Conservation (phyloP, 371 early-diverging fungal species). For the Coemansia sp. region DNA sequence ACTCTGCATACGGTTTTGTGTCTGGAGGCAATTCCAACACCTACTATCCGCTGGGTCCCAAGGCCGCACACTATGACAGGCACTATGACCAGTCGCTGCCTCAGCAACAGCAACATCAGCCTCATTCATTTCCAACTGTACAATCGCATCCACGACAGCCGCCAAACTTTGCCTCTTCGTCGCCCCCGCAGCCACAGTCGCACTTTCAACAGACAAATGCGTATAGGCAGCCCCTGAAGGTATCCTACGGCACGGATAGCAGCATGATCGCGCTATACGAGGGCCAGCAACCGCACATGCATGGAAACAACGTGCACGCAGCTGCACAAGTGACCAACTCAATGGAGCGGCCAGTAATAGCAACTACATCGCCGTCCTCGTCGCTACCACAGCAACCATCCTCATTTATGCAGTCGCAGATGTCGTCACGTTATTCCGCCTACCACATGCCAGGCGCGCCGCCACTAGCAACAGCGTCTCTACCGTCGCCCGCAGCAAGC, state of each 20-base stretch:
- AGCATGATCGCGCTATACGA: constrained; percentile 20
- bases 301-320: constrained; percentile 30
- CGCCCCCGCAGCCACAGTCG: constrained; percentile 2
- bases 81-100: constrained; percentile 2
- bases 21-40: neutral
- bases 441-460: constrained; percentile 41
- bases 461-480: neutral
- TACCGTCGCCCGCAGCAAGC: constrained; percentile 7
- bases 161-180: neutral
- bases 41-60: constrained; percentile 10
- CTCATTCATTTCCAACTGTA: constrained; percentile 9
- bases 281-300: constrained; percentile 16
- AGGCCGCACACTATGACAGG: constrained; percentile 12
- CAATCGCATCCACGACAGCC: constrained; percentile 14
- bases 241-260: constrained; percentile 8
- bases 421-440: constrained; percentile 38
- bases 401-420: constrained; percentile 44
- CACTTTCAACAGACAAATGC: neutral
- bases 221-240: constrained; percentile 3
- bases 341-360: constrained; percentile 7
- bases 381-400: constrained; percentile 24
- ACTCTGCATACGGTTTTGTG: neutral
- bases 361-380: constrained; percentile 11
- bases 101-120: neutral
- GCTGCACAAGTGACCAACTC: constrained; percentile 36